Conservation (phyloP, 139 green algal species). For the Chlamydomonas incerta region DNA sequence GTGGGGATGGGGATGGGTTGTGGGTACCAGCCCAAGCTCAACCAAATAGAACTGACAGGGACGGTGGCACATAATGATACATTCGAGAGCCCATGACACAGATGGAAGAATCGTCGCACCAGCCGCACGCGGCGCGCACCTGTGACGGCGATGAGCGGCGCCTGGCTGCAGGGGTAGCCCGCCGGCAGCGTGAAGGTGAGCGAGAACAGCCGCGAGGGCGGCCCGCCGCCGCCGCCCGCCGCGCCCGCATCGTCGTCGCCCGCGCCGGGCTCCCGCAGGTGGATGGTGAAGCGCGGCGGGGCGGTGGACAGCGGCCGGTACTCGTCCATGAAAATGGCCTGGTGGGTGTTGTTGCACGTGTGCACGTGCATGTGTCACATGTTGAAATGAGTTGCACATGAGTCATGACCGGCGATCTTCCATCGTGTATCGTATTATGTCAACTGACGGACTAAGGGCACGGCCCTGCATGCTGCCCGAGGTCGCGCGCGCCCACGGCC, state of each 20-base stretch:
- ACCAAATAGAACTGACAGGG: too few relatives aligned
- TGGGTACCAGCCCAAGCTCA: too few relatives aligned
- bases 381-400: background rate
- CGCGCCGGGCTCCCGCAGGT: slow-evolving; percentile 32
- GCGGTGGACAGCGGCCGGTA: slow-evolving; percentile 28
- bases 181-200: slow-evolving; percentile 50
- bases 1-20: background rate
- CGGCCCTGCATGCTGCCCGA: too few relatives aligned
- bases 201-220: slow-evolving; percentile 47
- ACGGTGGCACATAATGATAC: too few relatives aligned
- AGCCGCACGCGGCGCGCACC: background rate
- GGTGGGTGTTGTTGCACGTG: background rate
- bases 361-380: background rate
- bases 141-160: slow-evolving; percentile 20
- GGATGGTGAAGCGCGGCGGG: slow-evolving; percentile 51
- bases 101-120: too few relatives aligned
- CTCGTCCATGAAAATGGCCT: slow-evolving; percentile 56
- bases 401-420: too few relatives aligned
- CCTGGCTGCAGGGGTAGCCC: slow-evolving; percentile 31
- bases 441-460: too few relatives aligned
- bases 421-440: too few relatives aligned
- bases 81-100: too few relatives aligned
- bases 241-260: background rate
- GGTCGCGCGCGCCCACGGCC: too few relatives aligned
- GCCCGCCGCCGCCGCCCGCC: background rate